Percentiles rank a stretch among this genome's conserved stretches.
Evolutionary conservation across 352 stramenopile genomes (phyloP).

Genomic region (Pythium graminicola): DNA sequence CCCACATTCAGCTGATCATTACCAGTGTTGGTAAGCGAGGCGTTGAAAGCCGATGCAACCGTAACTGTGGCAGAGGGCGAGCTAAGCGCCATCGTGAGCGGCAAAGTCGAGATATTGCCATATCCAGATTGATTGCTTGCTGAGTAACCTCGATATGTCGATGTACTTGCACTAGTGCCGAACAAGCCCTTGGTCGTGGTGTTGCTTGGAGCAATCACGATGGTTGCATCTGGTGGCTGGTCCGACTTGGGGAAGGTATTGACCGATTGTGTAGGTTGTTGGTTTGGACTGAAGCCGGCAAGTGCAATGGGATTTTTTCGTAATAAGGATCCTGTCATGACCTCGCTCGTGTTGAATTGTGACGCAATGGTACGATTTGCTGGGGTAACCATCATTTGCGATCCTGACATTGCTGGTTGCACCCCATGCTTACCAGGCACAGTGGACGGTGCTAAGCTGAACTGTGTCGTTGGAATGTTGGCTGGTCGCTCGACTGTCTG

Average conservation of each 20-base stretch:
- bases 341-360: constrained; percentile 32
- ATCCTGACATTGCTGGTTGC: background rate
- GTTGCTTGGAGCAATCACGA: constrained; percentile 40
- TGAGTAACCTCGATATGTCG: constrained; percentile 9
- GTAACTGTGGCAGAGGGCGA: constrained; percentile 34
- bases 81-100: constrained; percentile 5
- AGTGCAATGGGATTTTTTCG: constrained; percentile 31
- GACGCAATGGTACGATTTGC: constrained; percentile 12
- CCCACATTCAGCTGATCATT: constrained; percentile 34
- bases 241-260: constrained; percentile 36
- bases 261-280: constrained; percentile 16
- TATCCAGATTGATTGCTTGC: constrained; percentile 27
- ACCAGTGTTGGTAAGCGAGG: constrained; percentile 19
- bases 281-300: constrained; percentile 19
- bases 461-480: constrained; percentile 10
- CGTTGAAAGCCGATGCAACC: constrained; percentile 39
- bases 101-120: background rate
- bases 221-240: constrained; percentile 33
- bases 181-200: constrained; percentile 41
- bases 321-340: constrained; percentile 37
- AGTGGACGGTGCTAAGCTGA: constrained; percentile 39
- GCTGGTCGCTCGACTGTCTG: background rate
- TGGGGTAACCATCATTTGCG: constrained; percentile 15
- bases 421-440: constrained; percentile 32
- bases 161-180: constrained; percentile 12